Percentiles rank a stretch among this genome's conserved stretches.
phyloP scores from a whole-genome alignment of 2,329 filamentous ascomycete species.

The Aulographum hederae region DNA sequence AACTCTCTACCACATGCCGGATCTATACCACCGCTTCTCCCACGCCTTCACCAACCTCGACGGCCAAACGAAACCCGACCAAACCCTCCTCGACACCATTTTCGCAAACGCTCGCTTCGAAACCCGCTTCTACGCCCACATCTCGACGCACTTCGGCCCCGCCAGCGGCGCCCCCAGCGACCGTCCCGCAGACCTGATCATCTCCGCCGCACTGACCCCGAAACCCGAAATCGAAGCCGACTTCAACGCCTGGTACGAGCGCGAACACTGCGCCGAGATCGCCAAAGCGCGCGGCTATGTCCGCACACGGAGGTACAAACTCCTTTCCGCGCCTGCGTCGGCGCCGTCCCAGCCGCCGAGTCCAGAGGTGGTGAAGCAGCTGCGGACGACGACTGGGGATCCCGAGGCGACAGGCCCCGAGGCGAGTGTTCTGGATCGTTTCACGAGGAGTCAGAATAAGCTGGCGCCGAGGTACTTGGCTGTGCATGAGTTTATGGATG shows the following conservation, averaged over 20 bases:
- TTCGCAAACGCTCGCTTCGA: conserved; percentile 13
- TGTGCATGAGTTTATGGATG: conserved; percentile 4
- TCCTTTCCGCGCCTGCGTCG: conserved; percentile 1
- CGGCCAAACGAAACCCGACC: conserved; percentile 9
- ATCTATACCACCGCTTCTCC: conserved; percentile 8
- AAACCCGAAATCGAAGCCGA: conserved; percentile 4
- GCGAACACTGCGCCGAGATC: conserved; percentile 9
- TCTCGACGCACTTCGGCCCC: conserved; percentile 2
- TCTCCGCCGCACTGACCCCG: conserved; percentile 4
- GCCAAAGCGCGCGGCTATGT: conserved; percentile 7
- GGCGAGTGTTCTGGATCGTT: conserved; percentile 9
- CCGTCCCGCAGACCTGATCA: conserved; percentile 5
- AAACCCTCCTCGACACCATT: conserved; percentile 8
- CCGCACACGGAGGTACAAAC: conserved; percentile 9
- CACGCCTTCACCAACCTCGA: conserved; percentile 11
- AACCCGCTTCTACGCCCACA: conserved; percentile 12
- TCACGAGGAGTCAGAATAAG: conserved; percentile 5
- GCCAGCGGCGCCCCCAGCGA: too few species aligned
- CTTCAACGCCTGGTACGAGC: conserved; percentile 10
- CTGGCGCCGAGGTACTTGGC: conserved; percentile 1
- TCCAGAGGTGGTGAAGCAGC: neutral
- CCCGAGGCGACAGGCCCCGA: too few species aligned
- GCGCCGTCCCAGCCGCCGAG: neutral
- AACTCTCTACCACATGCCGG: conserved; percentile 12
- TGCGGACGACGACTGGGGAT: too few species aligned